Base-by-base conservation (phyloP, 139 green algal species). In the Auxenochlorella protothecoides region DNA sequence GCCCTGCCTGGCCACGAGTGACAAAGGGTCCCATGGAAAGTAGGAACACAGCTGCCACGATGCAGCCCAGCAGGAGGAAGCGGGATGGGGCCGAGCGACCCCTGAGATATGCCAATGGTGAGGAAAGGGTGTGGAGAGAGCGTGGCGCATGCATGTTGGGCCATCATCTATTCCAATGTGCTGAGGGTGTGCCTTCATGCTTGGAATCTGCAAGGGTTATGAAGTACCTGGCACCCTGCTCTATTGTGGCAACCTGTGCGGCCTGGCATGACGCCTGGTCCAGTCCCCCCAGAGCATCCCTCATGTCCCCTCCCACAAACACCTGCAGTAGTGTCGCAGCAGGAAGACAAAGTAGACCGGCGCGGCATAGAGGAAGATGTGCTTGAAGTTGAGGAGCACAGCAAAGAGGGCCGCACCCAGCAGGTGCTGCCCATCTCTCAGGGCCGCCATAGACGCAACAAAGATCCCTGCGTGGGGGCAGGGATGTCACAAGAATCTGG, bases 311-410 rank as follows among this genome's bases (percentile, higher is more conserved):
- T 2, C 59, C 59, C 13, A n/a, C 53, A 13, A 62, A 55, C 57
- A 79, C 73, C 82, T 78, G 69, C 85, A 88, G 69, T 91, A 83
- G 65, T 80, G 66, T 7, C 80, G 69, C 10, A 97, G 79, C 51
- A 98, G 75, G 76, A 89, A 90, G 1, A 93, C 81, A 14, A 92
- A 83, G 75, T 88, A 96, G 3, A 88, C 75, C 6, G 93, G 94
- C 3, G 79, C 93, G 5, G 87, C 83, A 67, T 91, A 90, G 3
- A 89, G 83, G 77, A 93, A 98, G 53, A 98, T 81, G 83, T 98
- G 93, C 84, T 98, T 98, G 66, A 92, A 69, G 78, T 91, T 92
- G 53, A 98, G 74, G 52, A 98, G 85, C n/a, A 80, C 72, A 3
- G 94, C 80, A 75, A 97, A 98, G 4, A 90, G 60, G 0, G 86